Conservation (phyloP, 2,329 filamentous ascomycete genomes). For the Microcyclosporella mali region DNA sequence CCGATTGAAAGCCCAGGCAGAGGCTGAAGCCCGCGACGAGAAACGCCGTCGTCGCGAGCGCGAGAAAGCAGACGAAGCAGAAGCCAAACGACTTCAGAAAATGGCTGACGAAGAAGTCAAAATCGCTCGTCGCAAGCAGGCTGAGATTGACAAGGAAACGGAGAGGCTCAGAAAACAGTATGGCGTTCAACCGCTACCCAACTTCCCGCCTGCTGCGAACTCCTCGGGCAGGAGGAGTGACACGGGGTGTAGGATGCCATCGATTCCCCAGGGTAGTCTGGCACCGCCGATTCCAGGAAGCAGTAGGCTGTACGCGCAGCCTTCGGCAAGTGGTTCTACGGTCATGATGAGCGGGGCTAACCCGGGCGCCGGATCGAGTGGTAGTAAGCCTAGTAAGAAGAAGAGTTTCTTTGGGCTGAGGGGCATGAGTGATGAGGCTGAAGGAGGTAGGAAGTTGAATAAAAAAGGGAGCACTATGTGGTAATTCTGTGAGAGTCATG, state of each 20-base stretch:
- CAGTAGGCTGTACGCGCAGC: conserved; percentile 28
- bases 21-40: conserved; percentile 45
- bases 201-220: background rate
- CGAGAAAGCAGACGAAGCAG: conserved; percentile 53
- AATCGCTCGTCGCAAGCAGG: conserved; percentile 46
- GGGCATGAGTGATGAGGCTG: conserved; percentile 26
- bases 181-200: conserved; percentile 45
- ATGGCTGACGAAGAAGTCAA: conserved; percentile 51
- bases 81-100: conserved; percentile 52
- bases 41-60: conserved; percentile 47
- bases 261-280: conserved; percentile 20
- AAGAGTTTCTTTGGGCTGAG: conserved; percentile 35
- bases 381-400: conserved; percentile 23
- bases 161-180: conserved; percentile 64
- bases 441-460: conserved; percentile 28
- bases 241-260: no score
- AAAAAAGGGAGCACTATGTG: conserved; percentile 44
- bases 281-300: conserved; percentile 11
- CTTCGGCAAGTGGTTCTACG: conserved; percentile 24
- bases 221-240: conserved; percentile 3
- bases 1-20: conserved; percentile 38
- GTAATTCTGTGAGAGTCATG: conserved; percentile 14
- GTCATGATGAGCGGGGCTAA: conserved; percentile 32
- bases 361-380: conserved; percentile 4
- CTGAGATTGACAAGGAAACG: conserved; percentile 64